Evolutionary conservation across 2,329 filamentous ascomycete genomes (phyloP), one percentile per base, ranked within the genome.

Genomic region (Aspergillus clavatus): DNA sequence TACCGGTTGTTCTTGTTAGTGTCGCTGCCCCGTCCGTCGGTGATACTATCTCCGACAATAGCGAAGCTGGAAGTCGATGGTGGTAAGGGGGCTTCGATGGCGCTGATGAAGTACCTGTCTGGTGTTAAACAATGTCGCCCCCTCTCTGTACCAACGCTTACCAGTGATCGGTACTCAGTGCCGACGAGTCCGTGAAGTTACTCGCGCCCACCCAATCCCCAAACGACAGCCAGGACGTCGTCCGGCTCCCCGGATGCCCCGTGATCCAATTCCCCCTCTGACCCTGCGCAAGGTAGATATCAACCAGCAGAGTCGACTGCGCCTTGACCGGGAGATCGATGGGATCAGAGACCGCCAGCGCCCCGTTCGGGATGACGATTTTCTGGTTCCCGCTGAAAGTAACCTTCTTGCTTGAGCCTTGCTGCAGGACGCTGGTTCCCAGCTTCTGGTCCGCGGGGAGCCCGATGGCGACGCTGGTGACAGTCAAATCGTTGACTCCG

Each of bases 21-120:
- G 23, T 75, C 78, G 46, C 75, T 80, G 35, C 79, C 79, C 21
- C 80, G 72, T 8, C 82, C 82, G 56, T 85, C 82, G 3, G 81
- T 84, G 57, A 85, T 82, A 55, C 76, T 81, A 61, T 89, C 77
- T 1, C 80, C 77, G 35, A 89, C 67, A 36, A 84, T 72, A 10
- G 76, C 65, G 29, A 83, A 66, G 3, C 73, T 69, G 44, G 72
- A 60, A 7, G 69, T 57, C 21, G 70, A 48, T 3, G 52, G 61
- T 0, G 77, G 72, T 0, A 72, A 62, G 66, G 71, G 76, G n/a
- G 72, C 79, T 59, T 83, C 79, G 7, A 84, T 60, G 4, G 73
- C 73, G 27, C 73, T 78, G 54, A 83, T 65, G 51, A 82, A 81
- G 63, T 81, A 84, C 79, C 80, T 74, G 19, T 58, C 8, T 4